phyloP scores from a whole-genome alignment of 192 early-diverging fungal genomes.

The Backusella circina region DNA sequence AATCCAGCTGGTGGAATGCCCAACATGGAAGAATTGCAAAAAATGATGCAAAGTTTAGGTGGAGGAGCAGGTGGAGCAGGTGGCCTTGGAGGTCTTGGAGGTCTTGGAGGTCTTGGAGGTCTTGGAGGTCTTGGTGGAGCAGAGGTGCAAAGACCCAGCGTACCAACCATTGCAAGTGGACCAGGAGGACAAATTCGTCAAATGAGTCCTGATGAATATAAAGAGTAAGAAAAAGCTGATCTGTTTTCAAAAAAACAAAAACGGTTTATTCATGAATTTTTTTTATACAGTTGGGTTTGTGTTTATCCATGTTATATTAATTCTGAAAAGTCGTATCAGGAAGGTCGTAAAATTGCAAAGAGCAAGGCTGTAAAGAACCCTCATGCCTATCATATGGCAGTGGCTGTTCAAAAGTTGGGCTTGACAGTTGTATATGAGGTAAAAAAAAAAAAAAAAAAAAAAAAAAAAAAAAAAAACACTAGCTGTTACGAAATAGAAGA shows the following conservation, averaged over 20 bases:
- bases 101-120: neutral
- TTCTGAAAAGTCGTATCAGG: conserved; percentile 47
- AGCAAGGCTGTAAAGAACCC: conserved; percentile 51
- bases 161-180: conserved; percentile 11
- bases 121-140: neutral
- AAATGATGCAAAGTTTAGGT: conserved; percentile 12
- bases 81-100: neutral
- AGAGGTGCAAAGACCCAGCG: neutral
- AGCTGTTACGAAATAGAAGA: neutral
- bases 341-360: conserved; percentile 60
- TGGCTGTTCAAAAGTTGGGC: conserved; percentile 56
- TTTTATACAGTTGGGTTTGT: conserved; percentile 58
- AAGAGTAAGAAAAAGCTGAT: conserved; percentile 16
- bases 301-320: conserved; percentile 75
- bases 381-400: conserved; percentile 58
- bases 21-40: conserved; percentile 3
- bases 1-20: neutral
- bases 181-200: conserved; percentile 18
- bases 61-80: neutral
- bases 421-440: conserved; percentile 66
- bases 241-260: neutral
- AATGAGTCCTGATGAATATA: conserved; percentile 27
- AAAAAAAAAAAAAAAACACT: too few relatives aligned
- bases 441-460: too few relatives aligned
- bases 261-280: neutral